Evolutionary conservation across 1,284 basidiomycete genomes (phyloP), one percentile per base, ranked within the genome.

Genomic region (Cerrena zonata): DNA sequence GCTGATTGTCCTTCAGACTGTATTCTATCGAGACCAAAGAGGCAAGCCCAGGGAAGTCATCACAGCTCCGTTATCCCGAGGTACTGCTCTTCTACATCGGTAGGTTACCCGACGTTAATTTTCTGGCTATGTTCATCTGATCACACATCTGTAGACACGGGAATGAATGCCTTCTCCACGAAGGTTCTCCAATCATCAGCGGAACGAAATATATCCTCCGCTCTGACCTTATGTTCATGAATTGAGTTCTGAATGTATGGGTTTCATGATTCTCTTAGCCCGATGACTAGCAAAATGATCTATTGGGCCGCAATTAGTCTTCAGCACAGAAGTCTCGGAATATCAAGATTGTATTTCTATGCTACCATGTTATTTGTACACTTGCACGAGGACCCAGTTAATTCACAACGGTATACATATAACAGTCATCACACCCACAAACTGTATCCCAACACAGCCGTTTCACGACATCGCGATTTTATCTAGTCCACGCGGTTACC

Each of bases 141-240:
- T 41, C 22, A n/a, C n/a, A n/a, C n/a, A n/a, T n/a, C n/a, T n/a
- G n/a, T 57, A 88, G 86, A n/a, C 83, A 88, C 55, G 86, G 87
- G 0, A 75, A 80, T 47, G 82, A 86, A 49, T 92, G 89, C 61
- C 67, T 91, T 66, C 67, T 88, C 34, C 89, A 91, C 59, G 87
- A 91, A 69, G 89, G 89, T 3, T 82, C 83, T 2, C 68, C 73
- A 27, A 86, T 91, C 11, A 65, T 66, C 15, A 75, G 74, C 44
- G 89, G 89, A 1, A 78, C 73, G 2, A 91, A 91, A 73, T 90
- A 89, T 65, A 78, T 91, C 15, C 68, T 91, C 50, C 76, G 89
- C 22, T 84, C 84, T 1, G 87, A 92, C 63, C 67, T 91, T 37
- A 83, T 90, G 80, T 88, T 88, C 65, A 69, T 70, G 59, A 65